Percentiles rank a stretch among this genome's conserved stretches.
Evolutionary conservation across 1,139 yeast genomes (phyloP).

Genomic region (Hyphopichia fennica): DNA sequence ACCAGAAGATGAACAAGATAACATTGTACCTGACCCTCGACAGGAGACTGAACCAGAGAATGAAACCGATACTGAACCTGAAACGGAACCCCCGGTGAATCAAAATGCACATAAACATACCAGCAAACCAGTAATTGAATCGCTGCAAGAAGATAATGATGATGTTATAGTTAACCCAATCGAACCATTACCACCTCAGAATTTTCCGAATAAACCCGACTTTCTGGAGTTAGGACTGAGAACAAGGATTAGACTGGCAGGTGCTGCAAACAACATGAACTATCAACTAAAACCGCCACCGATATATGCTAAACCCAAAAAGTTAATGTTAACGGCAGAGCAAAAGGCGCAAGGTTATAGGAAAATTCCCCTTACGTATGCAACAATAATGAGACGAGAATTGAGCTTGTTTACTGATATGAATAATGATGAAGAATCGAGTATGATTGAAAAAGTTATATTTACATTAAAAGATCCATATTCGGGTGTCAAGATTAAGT

Average conservation of each 20-base stretch:
- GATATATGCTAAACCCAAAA: background rate
- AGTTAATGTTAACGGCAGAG: background rate
- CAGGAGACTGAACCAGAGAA: too few relatives aligned
- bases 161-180: background rate
- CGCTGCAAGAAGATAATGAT: conserved; percentile 1
- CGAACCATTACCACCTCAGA: conserved; percentile 1
- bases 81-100: background rate
- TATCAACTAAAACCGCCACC: background rate
- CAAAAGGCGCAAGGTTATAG: conserved; percentile 15
- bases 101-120: too few relatives aligned
- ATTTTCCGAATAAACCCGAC: too few relatives aligned
- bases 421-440: conserved; percentile 22
- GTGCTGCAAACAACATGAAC: background rate
- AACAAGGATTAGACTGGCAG: background rate
- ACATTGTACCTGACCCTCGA: too few relatives aligned
- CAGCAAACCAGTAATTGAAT: background rate
- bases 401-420: conserved; percentile 12
- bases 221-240: background rate
- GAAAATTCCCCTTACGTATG: conserved; percentile 26
- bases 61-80: background rate
- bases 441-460: conserved; percentile 26
- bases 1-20: background rate
- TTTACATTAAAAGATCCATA: conserved; percentile 34
- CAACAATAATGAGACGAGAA: conserved; percentile 21
- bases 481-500: conserved; percentile 35